Evolutionary conservation across 805 yeast genomes (phyloP), one percentile per base, ranked within the genome.

Genomic region (Ogataea angusta): DNA sequence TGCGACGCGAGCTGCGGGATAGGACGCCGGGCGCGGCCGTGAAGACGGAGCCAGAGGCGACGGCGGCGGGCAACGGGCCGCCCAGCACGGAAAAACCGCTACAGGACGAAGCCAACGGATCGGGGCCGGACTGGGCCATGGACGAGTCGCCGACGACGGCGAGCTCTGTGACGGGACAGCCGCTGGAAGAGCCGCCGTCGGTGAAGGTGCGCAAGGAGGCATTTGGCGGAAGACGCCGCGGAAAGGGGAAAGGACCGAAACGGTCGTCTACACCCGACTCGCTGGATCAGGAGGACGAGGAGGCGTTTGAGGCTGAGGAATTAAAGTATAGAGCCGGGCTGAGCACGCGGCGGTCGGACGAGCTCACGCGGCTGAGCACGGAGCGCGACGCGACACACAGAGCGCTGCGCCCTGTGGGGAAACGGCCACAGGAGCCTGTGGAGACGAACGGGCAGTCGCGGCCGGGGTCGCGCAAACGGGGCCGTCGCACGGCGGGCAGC

Each of bases 121-220:
- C 32, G 16, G 40, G 24, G 19, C 14, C 23, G 6, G 17, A 36
- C n/a, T 36, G 42, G 35, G 39, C 27, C 22, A 76, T 79, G 61
- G 58, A 66, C 15, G 93, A 86, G 52, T 89, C 90, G 2, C 58
- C 70, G 24, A 73, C 77, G 1, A 73, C 69, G 26, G 78, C 83
- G 0, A 59, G 65, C 9, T 79, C 85, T 30, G 77, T 78, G 27
- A 82, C 91, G 0, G 96, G 96, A 2, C 68, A 78, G 29, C 83
- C 93, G 3, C 62, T 88, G 39, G 86, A 78, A 48, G 70, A 76
- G n/a, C 70, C 72, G 5, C 96, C 96, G 7, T 75, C 78, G 13
- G 61, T 68, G 3, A 81, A 76, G 52, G 64, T 76, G 26, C 76
- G 73, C 53, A 76, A 72, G 47, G 84, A 78, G 33, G 67, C 78